Evolutionary conservation across 306 rosid species (phyloP).

Genomic region (Cucurbita maxima): DNA sequence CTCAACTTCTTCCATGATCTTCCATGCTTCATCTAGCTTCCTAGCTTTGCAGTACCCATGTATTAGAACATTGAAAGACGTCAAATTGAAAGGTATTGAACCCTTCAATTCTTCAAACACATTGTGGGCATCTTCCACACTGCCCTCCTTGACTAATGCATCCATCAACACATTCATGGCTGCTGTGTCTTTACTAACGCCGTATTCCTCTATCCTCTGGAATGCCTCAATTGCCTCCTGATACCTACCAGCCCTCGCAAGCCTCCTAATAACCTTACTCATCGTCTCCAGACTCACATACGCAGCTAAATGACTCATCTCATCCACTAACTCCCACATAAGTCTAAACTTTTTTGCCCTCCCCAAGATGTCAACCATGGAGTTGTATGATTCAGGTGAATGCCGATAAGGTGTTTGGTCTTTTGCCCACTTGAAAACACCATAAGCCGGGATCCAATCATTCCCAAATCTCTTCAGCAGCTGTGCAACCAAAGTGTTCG

Average conservation of each 20-base stretch:
- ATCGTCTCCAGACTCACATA: constrained; percentile 40
- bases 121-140: constrained; percentile 51
- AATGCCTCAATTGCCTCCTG: constrained; percentile 38
- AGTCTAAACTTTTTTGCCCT: constrained; percentile 18
- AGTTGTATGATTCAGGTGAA: constrained; percentile 19
- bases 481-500: constrained; percentile 28
- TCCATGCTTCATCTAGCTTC: constrained; percentile 39
- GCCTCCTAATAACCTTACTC: constrained; percentile 46
- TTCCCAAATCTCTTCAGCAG: constrained; percentile 49
- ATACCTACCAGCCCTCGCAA: constrained; percentile 30
- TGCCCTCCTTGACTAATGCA: constrained; percentile 46
- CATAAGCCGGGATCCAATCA: constrained; percentile 54
- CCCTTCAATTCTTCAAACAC: constrained; percentile 43
- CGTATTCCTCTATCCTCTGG: constrained; percentile 33
- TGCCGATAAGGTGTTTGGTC: constrained; percentile 49
- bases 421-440: constrained; percentile 70
- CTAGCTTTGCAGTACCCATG: constrained; percentile 63
- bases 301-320: constrained; percentile 35
- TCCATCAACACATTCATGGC: constrained; percentile 31
- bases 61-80: constrained; percentile 54
- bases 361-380: constrained; percentile 55
- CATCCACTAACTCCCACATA: constrained; percentile 60
- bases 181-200: constrained; percentile 31
- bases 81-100: constrained; percentile 19
- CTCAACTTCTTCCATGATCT: constrained; percentile 57